Evolutionary conservation across 202 grass and related monocot species (phyloP).

Genomic region (Setaria viridis): DNA sequence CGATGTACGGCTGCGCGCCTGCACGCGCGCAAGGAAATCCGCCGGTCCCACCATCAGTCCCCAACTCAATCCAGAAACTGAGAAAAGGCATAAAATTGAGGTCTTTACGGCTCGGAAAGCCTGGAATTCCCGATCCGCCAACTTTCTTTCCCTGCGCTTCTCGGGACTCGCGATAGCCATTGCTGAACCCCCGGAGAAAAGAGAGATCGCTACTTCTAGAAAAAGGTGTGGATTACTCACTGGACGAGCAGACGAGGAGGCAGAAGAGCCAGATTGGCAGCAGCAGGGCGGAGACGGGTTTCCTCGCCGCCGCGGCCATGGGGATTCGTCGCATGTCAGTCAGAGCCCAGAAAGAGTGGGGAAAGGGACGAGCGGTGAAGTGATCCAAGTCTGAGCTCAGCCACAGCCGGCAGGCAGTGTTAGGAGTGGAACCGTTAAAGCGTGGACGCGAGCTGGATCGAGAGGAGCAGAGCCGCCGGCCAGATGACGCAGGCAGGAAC

Average conservation of each 20-base stretch:
- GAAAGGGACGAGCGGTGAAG: not conserved
- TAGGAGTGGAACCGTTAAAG: constrained; percentile 2
- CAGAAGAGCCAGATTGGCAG: constrained; percentile 27
- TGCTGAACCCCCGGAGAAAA: too few relatives aligned
- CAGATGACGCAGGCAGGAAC: constrained; percentile 23
- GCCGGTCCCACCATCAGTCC: not conserved
- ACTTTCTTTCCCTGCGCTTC: constrained; percentile 29
- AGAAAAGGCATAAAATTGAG: constrained; percentile 9
- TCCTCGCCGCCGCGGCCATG: constrained; percentile 26
- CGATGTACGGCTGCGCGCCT: constrained; percentile 74
- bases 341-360: constrained; percentile 7
- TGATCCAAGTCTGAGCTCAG: not conserved
- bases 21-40: constrained; percentile 1
- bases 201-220: too few relatives aligned
- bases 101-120: constrained; percentile 39
- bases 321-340: constrained; percentile 37
- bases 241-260: constrained; percentile 44
- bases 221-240: constrained; percentile 36
- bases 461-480: not conserved
- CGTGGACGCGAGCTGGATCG: not conserved
- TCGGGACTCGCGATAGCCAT: constrained; percentile 6
- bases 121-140: constrained; percentile 23
- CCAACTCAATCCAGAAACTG: not conserved
- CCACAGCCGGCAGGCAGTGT: not conserved
- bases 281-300: constrained; percentile 22